phyloP scores from a whole-genome alignment of 2,329 filamentous ascomycete species.

The Endocalyx cinctus region DNA sequence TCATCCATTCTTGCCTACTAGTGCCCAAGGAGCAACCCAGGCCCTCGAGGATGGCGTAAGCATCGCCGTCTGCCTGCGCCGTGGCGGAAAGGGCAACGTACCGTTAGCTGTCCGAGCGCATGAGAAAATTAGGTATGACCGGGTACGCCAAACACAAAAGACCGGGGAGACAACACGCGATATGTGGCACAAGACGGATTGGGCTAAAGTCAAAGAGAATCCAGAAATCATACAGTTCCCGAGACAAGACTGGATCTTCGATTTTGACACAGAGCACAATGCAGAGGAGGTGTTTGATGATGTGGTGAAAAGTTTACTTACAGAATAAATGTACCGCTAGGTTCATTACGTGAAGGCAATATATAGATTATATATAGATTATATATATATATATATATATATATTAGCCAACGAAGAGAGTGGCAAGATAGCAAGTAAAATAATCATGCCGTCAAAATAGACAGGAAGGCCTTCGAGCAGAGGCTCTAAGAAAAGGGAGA shows the following conservation, averaged over 20 bases:
- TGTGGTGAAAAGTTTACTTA: slow-evolving; percentile 22
- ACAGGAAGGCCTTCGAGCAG: too few relatives aligned
- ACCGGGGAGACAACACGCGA: slow-evolving; percentile 46
- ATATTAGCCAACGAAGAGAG: too few relatives aligned
- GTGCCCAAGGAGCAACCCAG: slow-evolving; percentile 44
- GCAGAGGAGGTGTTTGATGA: slow-evolving; percentile 35
- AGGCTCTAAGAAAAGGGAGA: too few relatives aligned
- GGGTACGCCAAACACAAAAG: slow-evolving; percentile 44
- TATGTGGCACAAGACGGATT: slow-evolving; percentile 52
- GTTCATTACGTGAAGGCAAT: too few relatives aligned
- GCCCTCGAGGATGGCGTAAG: slow-evolving; percentile 47
- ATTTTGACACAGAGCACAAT: slow-evolving; percentile 45
- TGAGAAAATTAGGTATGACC: slow-evolving; percentile 43
- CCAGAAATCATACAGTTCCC: slow-evolving; percentile 43
- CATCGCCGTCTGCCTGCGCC: slow-evolving; percentile 39
- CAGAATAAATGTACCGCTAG: too few relatives aligned
- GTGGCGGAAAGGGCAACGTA: slow-evolving; percentile 32
- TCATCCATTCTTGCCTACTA: slow-evolving; percentile 46
- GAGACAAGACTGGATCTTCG: slow-evolving; percentile 48
- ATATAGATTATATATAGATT: too few relatives aligned
- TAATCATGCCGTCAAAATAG: too few relatives aligned
- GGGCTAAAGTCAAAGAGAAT: slow-evolving; percentile 42
- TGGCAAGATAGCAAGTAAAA: too few relatives aligned
- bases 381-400: too few relatives aligned
- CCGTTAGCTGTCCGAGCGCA: slow-evolving; percentile 37